Conservation (phyloP, 2,329 filamentous ascomycete species). For the Mollisiaceae sp. region DNA sequence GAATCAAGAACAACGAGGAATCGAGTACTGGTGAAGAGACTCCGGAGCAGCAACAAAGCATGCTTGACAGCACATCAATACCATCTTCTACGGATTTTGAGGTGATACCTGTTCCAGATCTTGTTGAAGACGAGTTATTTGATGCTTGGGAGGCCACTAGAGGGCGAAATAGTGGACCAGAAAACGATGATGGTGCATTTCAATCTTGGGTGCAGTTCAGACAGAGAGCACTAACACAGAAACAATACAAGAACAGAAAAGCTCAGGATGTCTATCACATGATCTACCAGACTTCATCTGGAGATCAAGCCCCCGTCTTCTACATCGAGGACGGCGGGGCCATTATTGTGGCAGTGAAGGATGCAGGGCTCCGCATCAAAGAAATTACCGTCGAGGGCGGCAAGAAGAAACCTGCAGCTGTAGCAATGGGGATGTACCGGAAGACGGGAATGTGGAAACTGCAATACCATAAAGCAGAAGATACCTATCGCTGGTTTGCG, state of each 20-base stretch:
- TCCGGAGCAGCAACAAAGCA: background rate
- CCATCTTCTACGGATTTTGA: background rate
- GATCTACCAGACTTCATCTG: background rate
- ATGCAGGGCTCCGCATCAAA: constrained; percentile 23
- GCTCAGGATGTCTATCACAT: background rate
- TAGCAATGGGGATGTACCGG: constrained; percentile 21
- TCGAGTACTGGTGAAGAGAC: background rate
- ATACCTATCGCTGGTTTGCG: background rate
- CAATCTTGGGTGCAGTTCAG: background rate
- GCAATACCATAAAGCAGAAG: background rate
- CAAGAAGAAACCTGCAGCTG: constrained; percentile 16
- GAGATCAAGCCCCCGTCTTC: background rate
- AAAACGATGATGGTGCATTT: background rate
- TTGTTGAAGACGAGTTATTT: background rate
- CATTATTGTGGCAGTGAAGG: constrained; percentile 23
- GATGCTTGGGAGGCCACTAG: background rate
- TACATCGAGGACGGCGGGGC: constrained; percentile 26
- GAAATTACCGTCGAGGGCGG: constrained; percentile 30
- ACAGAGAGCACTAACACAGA: background rate
- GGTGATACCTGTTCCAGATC: background rate
- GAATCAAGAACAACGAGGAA: background rate
- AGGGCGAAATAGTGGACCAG: background rate
- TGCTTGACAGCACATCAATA: background rate
- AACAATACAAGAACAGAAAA: background rate
- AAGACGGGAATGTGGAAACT: constrained; percentile 7